Conservation (phyloP, 371 early-diverging fungal genomes). For the Zopfochytrium polystomum region DNA sequence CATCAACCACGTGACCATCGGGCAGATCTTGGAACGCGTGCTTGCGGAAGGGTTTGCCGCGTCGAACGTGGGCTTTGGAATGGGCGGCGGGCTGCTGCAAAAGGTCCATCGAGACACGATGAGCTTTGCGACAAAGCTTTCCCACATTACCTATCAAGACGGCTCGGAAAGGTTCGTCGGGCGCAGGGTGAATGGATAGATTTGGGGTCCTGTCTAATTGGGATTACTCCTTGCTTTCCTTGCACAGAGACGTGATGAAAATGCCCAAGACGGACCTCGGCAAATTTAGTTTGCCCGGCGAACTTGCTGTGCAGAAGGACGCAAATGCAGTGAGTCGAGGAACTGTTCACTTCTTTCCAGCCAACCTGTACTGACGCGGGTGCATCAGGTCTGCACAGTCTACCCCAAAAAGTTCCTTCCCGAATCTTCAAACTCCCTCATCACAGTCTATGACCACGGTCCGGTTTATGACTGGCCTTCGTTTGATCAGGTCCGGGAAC, state of each 20-base stretch:
- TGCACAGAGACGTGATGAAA: slow-evolving; percentile 70
- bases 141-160: slow-evolving; percentile 54
- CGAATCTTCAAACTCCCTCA: too few species aligned
- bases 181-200: slow-evolving; percentile 45
- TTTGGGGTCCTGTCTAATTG: slow-evolving; percentile 20
- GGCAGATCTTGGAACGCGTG: slow-evolving; percentile 56
- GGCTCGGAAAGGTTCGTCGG: slow-evolving; percentile 32
- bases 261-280: slow-evolving; percentile 52
- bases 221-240: not conserved
- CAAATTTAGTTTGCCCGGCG: slow-evolving; percentile 65
- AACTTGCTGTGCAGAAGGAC: not conserved
- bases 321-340: not conserved
- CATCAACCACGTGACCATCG: slow-evolving; percentile 50
- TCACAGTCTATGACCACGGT: slow-evolving; percentile 59
- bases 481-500: slow-evolving; percentile 50
- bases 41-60: slow-evolving; percentile 59
- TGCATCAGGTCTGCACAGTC: slow-evolving; percentile 15
- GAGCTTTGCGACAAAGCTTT: slow-evolving; percentile 79
- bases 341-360: slow-evolving; percentile 4
- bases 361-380: slow-evolving; percentile 10
- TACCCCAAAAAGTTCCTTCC: too few species aligned
- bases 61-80: slow-evolving; percentile 73
- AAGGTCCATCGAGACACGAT: slow-evolving; percentile 79
- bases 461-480: slow-evolving; percentile 42
- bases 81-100: slow-evolving; percentile 69